Evolutionary conservation across 2,329 filamentous ascomycete genomes (phyloP).

Genomic region (Paecilomyces sp.): DNA sequence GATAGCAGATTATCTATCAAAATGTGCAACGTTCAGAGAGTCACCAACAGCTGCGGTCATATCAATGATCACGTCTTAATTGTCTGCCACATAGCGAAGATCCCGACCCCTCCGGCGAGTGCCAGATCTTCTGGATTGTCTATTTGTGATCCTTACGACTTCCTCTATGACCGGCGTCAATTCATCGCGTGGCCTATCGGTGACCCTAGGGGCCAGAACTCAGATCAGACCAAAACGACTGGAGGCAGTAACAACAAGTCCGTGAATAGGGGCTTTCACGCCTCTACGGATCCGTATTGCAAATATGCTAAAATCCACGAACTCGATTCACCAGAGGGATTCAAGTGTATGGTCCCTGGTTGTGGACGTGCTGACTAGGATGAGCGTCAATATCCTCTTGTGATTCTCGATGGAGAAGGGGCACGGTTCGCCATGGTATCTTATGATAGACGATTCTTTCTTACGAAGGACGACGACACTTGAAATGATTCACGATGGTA

Average conservation of each 20-base stretch:
- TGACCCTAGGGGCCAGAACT: neutral
- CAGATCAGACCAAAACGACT: neutral
- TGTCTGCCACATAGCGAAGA: slow-evolving; percentile 4
- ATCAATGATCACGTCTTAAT: slow-evolving; percentile 15
- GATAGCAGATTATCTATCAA: neutral
- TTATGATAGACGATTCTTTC: neutral
- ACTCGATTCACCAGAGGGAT: neutral
- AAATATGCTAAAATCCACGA: neutral
- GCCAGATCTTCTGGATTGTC: neutral
- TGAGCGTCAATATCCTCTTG: neutral
- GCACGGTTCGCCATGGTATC: neutral
- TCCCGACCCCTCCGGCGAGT: neutral
- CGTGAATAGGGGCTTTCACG: neutral
- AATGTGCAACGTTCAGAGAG: slow-evolving; percentile 16
- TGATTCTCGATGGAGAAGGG: no score
- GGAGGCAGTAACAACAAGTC: neutral
- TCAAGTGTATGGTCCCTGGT: neutral
- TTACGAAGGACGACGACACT: neutral
- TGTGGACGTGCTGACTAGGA: neutral
- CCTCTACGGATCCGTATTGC: neutral
- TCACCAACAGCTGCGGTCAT: slow-evolving; percentile 16
- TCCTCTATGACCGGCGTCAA: neutral
- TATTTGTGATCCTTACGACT: neutral
- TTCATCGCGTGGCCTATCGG: neutral
- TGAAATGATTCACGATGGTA: neutral